A percentile compares a stretch with the other conserved stretches of the same genome.
These are phyloP conservation scores for Backusella tarrabulga DNA, from an alignment of 192 early-diverging fungal species.

Conservation along the genomic window DNA sequence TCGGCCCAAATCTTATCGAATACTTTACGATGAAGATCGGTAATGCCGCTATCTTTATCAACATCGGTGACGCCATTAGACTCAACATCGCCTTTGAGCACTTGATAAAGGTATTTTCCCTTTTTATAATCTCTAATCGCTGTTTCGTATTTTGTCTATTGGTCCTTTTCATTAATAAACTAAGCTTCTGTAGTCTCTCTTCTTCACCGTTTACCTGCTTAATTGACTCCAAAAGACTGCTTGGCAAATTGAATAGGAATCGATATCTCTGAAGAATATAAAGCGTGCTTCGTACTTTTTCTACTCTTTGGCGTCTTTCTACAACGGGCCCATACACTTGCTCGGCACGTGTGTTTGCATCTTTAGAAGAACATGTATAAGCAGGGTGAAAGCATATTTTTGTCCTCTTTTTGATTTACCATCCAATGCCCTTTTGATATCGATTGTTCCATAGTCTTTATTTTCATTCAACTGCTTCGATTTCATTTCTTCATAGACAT, in stretches of 20 bases:
- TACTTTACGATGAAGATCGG: constrained; percentile 57
- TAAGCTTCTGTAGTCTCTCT: not conserved
- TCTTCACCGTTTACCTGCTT: constrained; percentile 55
- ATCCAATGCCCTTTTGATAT: constrained; percentile 65
- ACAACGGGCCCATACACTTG: constrained; percentile 87
- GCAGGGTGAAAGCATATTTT: not conserved
- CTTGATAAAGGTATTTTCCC: constrained; percentile 78
- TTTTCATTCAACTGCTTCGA: constrained; percentile 76
- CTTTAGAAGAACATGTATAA: constrained; percentile 35
- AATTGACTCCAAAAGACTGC: constrained; percentile 78
- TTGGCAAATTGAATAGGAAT: constrained; percentile 97
- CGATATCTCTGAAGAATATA: constrained; percentile 92
- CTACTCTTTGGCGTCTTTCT: constrained; percentile 79
- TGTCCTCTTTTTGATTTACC: constrained; percentile 34
- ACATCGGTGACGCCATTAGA: not conserved
- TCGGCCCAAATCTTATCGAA: constrained; percentile 96
- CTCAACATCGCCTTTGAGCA: constrained; percentile 32
- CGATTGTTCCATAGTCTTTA: constrained; percentile 78
- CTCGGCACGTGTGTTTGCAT: constrained; percentile 63
- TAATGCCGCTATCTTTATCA: constrained; percentile 22
- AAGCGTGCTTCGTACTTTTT: constrained; percentile 88
- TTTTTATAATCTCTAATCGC: constrained; percentile 96
- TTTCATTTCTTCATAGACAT: constrained; percentile 91
- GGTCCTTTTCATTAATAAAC: not conserved
- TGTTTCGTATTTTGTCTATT: constrained; percentile 78